Evolutionary conservation across 148 eudicot species (phyloP).

Genomic region (Fagopyrum esculentum): DNA sequence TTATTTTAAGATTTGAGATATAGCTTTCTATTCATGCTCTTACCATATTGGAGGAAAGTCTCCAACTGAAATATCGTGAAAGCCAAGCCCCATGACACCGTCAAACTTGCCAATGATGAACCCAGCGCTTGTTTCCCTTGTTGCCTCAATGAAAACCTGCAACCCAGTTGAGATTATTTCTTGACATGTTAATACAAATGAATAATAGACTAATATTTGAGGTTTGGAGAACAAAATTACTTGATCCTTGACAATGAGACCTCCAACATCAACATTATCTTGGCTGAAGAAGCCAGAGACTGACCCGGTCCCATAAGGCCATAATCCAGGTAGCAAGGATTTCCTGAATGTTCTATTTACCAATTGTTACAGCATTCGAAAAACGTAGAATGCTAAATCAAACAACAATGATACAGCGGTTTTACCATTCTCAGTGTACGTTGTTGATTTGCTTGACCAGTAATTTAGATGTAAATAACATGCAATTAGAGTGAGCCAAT

Average conservation of each 20-base stretch:
- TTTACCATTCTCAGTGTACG: constrained; percentile 62
- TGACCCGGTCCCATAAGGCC: constrained; percentile 70
- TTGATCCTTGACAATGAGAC: constrained; percentile 63
- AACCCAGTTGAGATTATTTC: neutral
- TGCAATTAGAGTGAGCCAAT: no score
- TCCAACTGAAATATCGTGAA: constrained; percentile 70
- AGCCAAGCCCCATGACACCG: constrained; percentile 86
- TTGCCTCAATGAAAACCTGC: constrained; percentile 75
- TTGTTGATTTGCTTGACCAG: constrained; percentile 51
- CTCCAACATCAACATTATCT: constrained; percentile 64
- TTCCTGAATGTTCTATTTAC: constrained; percentile 32
- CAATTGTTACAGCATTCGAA: neutral
- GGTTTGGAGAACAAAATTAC: constrained; percentile 20
- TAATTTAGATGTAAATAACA: constrained; percentile 75
- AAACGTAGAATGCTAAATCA: neutral
- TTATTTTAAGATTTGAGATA: neutral
- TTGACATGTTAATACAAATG: neutral
- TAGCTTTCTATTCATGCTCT: constrained; percentile 3
- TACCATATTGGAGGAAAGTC: constrained; percentile 78
- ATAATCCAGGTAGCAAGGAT: constrained; percentile 42
- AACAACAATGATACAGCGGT: neutral
- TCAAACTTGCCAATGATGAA: constrained; percentile 62
- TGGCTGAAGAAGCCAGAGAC: constrained; percentile 73
- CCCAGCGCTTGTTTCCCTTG: constrained; percentile 53
- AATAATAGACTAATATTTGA: neutral